These are phyloP conservation scores for Choanephora cucurbitarum DNA, from an alignment of 371 early-diverging fungal genomes.

Conservation along the genomic window DNA sequence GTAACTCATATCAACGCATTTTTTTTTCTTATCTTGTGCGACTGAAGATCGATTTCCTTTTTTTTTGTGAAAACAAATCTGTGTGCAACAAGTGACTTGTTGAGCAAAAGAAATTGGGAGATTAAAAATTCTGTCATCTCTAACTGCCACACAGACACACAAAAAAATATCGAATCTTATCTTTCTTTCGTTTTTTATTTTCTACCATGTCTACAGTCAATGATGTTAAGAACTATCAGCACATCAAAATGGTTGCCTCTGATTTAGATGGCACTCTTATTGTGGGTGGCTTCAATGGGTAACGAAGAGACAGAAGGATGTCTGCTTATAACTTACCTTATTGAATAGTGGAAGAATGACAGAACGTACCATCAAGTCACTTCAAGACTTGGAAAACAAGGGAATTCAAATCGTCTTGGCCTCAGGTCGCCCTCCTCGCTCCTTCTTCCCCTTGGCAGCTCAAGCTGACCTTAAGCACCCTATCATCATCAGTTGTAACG, in stretches of 20 bases:
- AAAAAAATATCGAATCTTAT: too few relatives aligned
- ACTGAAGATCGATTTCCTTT: too few relatives aligned
- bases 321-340: too few relatives aligned
- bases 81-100: too few relatives aligned
- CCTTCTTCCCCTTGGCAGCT: conserved; percentile 35
- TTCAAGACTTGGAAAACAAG: conserved; percentile 34
- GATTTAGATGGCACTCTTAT: conserved; percentile 46
- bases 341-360: conserved; percentile 29
- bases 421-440: conserved; percentile 41
- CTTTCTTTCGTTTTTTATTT: not conserved
- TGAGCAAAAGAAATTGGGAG: too few relatives aligned
- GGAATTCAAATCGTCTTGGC: conserved; percentile 40
- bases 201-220: not conserved
- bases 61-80: too few relatives aligned
- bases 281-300: conserved; percentile 31
- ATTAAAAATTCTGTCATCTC: too few relatives aligned
- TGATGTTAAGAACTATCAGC: conserved; percentile 9
- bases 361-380: conserved; percentile 27
- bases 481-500: conserved; percentile 40
- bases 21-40: too few relatives aligned
- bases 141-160: too few relatives aligned
- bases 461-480: conserved; percentile 32
- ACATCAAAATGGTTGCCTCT: conserved; percentile 39
- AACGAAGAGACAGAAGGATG: too few relatives aligned
- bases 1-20: too few relatives aligned